Percentiles rank a stretch among this genome's conserved stretches.
Evolutionary conservation across 2,329 filamentous ascomycete genomes (phyloP).

Genomic region (Colletotrichum sidae): DNA sequence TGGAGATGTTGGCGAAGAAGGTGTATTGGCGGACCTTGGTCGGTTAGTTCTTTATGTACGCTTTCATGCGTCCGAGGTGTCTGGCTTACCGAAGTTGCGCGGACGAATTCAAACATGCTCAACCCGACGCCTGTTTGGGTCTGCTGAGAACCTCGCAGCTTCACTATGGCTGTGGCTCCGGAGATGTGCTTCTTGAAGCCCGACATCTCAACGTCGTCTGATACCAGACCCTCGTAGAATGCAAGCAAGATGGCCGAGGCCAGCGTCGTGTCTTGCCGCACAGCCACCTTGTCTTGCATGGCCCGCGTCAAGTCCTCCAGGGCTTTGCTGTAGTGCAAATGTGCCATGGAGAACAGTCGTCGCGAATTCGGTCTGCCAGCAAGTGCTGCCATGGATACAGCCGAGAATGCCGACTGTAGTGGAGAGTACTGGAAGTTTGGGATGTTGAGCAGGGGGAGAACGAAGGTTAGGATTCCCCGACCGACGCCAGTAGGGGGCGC

Average conservation of each 20-base stretch:
- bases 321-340: constrained; percentile 40
- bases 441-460: constrained; percentile 39
- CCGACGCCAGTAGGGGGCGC: constrained; percentile 38
- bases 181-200: constrained; percentile 41
- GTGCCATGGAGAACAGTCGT: constrained; percentile 37
- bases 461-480: constrained; percentile 39
- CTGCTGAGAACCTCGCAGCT: constrained; percentile 37
- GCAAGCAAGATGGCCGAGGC: constrained; percentile 41
- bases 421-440: constrained; percentile 38
- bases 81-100: constrained; percentile 39
- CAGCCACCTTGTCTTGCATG: constrained; percentile 38
- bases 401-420: constrained; percentile 40
- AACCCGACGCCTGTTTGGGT: constrained; percentile 37
- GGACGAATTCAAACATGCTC: constrained; percentile 43
- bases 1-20: constrained; percentile 39
- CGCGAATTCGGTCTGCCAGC: constrained; percentile 41
- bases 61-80: background rate
- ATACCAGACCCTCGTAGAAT: constrained; percentile 41
- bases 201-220: constrained; percentile 37
- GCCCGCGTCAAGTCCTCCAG: constrained; percentile 39
- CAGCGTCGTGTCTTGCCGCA: constrained; percentile 39
- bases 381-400: constrained; percentile 40
- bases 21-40: constrained; percentile 41
- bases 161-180: constrained; percentile 40
- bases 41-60: background rate